Percentiles rank a stretch among this genome's conserved stretches.
phyloP scores from a whole-genome alignment of 768 basidiomycete species.

The Kwoniella pini region DNA sequence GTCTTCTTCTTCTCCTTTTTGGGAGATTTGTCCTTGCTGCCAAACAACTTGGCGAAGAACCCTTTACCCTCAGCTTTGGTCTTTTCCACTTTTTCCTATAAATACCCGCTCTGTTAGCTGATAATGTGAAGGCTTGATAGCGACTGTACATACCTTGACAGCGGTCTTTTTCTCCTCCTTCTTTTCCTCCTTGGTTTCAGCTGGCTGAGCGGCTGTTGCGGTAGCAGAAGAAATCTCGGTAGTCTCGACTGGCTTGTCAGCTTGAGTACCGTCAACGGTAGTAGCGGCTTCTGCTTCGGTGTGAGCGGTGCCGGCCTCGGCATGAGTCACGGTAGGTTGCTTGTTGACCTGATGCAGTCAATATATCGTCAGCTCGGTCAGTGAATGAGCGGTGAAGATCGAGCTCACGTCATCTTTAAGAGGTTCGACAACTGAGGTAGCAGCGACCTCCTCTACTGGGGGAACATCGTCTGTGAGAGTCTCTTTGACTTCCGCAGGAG shows the following conservation, averaged over 20 bases:
- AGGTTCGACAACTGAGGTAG: slow-evolving; percentile 24
- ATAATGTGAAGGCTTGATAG: neutral
- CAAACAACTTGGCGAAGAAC: slow-evolving; percentile 74
- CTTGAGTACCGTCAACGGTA: slow-evolving; percentile 43
- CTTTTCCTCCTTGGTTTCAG: slow-evolving; percentile 35
- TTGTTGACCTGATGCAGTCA: slow-evolving; percentile 21
- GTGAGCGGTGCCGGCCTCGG: slow-evolving; percentile 45
- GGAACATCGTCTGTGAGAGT: slow-evolving; percentile 28
- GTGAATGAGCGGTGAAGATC: neutral
- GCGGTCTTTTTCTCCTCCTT: slow-evolving; percentile 45
- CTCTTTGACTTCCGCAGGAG: slow-evolving; percentile 56
- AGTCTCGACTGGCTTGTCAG: slow-evolving; percentile 46
- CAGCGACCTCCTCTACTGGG: slow-evolving; percentile 24
- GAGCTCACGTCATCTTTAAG: slow-evolving; percentile 28
- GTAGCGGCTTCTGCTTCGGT: slow-evolving; percentile 42
- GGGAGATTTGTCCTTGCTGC: slow-evolving; percentile 58
- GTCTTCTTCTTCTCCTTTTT: slow-evolving; percentile 64
- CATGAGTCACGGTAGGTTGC: slow-evolving; percentile 47
- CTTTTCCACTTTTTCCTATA: slow-evolving; percentile 59
- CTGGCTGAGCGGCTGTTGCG: slow-evolving; percentile 49
- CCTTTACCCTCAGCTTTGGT: slow-evolving; percentile 61
- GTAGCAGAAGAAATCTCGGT: slow-evolving; percentile 17
- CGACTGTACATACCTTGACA: slow-evolving; percentile 41
- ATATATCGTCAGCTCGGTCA: neutral
- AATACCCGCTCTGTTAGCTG: neutral